Conservation (phyloP, 305 asterid species). For the Petunia hybrid region DNA sequence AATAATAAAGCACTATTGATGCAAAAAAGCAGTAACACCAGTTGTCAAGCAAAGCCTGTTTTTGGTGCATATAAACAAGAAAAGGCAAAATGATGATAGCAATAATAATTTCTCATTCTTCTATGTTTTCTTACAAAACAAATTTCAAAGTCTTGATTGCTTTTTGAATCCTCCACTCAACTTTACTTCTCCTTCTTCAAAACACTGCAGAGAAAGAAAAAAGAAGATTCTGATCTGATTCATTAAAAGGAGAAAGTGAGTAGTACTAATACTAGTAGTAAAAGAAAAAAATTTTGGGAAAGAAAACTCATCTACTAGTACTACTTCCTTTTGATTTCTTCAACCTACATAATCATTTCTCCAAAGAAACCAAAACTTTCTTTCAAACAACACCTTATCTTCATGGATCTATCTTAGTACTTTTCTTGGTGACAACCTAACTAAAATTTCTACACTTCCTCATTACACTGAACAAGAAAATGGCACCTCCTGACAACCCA, state of each 20-base stretch:
- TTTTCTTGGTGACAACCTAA: background rate
- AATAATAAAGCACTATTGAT: background rate
- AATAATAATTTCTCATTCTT: constrained; percentile 39
- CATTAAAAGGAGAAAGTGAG: constrained; percentile 40
- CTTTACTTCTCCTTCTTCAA: constrained; percentile 29
- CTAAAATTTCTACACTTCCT: background rate
- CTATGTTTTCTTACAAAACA: constrained; percentile 11
- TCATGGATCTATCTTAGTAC: constrained; percentile 54
- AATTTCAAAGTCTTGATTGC: constrained; percentile 50
- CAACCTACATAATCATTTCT: constrained; percentile 56
- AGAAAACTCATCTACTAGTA: constrained; percentile 40
- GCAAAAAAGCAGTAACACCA: constrained; percentile 22
- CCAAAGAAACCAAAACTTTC: constrained; percentile 20
- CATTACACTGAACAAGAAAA: constrained; percentile 31
- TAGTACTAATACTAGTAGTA: background rate
- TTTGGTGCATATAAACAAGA: constrained; percentile 32
- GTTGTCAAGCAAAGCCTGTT: constrained; percentile 44
- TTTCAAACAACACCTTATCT: constrained; percentile 27
- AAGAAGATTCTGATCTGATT: constrained; percentile 65
- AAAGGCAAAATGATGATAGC: constrained; percentile 45
- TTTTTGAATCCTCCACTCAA: constrained; percentile 42
- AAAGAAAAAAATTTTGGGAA: constrained; percentile 32
- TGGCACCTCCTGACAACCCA: constrained; percentile 71
- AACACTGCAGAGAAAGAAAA: constrained; percentile 29
- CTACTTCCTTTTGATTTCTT: constrained; percentile 45